These are phyloP conservation scores for Henckelia pumila DNA, from an alignment of 257 asterid genomes.

Conservation along the genomic window DNA sequence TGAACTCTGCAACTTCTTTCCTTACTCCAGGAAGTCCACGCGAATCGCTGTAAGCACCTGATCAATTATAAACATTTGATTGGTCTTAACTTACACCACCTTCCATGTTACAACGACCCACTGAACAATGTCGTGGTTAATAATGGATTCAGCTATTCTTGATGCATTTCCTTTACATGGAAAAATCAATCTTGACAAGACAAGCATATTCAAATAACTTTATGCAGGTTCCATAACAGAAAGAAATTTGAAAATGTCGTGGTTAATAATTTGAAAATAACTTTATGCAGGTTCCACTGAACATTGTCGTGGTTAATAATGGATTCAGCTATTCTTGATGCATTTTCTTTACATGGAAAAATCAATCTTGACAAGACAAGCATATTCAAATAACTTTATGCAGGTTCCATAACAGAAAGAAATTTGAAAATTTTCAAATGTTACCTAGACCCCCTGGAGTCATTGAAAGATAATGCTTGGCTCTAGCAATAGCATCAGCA, in stretches of 20 bases:
- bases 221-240: background rate
- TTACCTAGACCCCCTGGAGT: slow-evolving; percentile 96
- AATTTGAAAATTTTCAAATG: slow-evolving; percentile 5
- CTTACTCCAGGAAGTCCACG: slow-evolving; percentile 94
- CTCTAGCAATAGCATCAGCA: slow-evolving; percentile 93
- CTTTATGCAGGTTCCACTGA: no score
- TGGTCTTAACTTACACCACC: background rate
- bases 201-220: background rate
- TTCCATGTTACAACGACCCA: slow-evolving; percentile 4
- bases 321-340: slow-evolving; percentile 7
- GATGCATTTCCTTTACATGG: background rate
- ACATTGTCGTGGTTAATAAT: background rate
- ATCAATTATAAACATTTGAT: slow-evolving; percentile 26
- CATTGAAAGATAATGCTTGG: slow-evolving; percentile 77
- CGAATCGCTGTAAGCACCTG: slow-evolving; percentile 98
- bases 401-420: slow-evolving; percentile 3
- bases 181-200: slow-evolving; percentile 1
- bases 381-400: background rate
- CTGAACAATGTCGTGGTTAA: background rate
- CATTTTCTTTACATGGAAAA: background rate
- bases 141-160: slow-evolving; percentile 7
- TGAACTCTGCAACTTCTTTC: slow-evolving; percentile 94
- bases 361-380: background rate
- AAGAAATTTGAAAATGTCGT: no score
- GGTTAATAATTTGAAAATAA: no score